A percentile compares a stretch with the other conserved stretches of the same genome.
These are phyloP conservation scores for Ceratobasidium sp. DNA, from an alignment of 1,284 basidiomycete genomes.

Conservation along the genomic window DNA sequence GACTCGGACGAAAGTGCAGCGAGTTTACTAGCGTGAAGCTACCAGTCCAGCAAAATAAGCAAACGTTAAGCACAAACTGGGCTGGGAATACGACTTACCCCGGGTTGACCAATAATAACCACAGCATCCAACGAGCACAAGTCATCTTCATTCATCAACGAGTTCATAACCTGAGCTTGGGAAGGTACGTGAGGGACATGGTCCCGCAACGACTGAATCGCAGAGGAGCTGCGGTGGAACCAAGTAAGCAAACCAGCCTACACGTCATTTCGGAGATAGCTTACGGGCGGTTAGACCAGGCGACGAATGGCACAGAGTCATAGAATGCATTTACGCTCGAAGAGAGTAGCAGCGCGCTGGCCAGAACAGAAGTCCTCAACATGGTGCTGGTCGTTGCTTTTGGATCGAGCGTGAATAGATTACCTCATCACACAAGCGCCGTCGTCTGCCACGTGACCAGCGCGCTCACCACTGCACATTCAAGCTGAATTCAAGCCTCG, in stretches of 20 bases:
- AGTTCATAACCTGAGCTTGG: background rate
- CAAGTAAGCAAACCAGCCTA: background rate
- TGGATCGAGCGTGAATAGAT: conserved; percentile 3
- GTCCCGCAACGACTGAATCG: background rate
- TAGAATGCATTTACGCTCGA: conserved; percentile 23
- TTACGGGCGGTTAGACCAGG: conserved; percentile 34
- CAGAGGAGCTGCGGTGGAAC: conserved; percentile 15
- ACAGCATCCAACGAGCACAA: conserved; percentile 42
- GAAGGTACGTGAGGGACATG: conserved; percentile 10
- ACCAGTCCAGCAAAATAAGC: background rate
- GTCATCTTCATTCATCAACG: conserved; percentile 19
- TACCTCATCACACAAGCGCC: conserved; percentile 1
- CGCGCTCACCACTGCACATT: no score
- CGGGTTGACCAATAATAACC: conserved; percentile 44
- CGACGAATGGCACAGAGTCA: conserved; percentile 21
- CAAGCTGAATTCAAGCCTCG: no score
- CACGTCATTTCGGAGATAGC: background rate
- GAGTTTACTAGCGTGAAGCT: conserved; percentile 46
- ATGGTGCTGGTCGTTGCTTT: conserved; percentile 22
- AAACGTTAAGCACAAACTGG: background rate
- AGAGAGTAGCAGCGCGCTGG: background rate
- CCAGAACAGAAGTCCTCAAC: conserved; percentile 14
- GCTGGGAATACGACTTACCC: conserved; percentile 25
- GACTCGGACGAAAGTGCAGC: conserved; percentile 16
- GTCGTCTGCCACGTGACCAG: background rate